Evolutionary conservation across 108 stramenopile genomes (phyloP).

Genomic region (Skeletonema grethae): DNA sequence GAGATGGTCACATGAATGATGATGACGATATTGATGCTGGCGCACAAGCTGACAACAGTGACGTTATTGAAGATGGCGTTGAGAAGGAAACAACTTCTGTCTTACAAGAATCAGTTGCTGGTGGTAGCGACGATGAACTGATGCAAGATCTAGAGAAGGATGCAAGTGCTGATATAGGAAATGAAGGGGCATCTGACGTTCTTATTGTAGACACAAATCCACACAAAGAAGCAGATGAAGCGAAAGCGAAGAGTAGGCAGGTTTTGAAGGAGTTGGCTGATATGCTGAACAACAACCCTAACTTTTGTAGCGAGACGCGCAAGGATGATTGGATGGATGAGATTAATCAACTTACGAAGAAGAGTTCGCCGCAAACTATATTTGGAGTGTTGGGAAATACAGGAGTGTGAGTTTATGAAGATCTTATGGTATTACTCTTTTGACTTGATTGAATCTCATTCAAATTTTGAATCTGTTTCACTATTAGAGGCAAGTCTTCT

Average conservation of each 20-base stretch:
- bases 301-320: conserved; percentile 26
- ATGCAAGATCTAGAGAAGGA: not conserved
- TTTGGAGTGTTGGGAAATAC: conserved; percentile 40
- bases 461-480: not conserved
- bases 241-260: conserved; percentile 27
- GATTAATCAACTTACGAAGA: conserved; percentile 4
- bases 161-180: not conserved
- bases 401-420: conserved; percentile 21
- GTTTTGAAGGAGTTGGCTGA: conserved; percentile 18
- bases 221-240: conserved; percentile 28
- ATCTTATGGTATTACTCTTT: not conserved
- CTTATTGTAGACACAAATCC: conserved; percentile 9
- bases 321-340: conserved; percentile 32
- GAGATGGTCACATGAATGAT: not conserved
- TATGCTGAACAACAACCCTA: conserved; percentile 23
- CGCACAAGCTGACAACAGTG: not conserved
- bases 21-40: not conserved
- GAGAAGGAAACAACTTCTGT: not conserved
- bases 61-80: not conserved
- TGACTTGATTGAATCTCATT: too few relatives aligned
- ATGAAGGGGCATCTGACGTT: not conserved
- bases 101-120: not conserved
- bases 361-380: conserved; percentile 12
- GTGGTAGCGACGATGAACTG: conserved; percentile 5
- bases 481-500: conserved; percentile 28